Evolutionary conservation across 345 rosid species (phyloP), one percentile per base, ranked within the genome.

Genomic region (Noccaea caerulescens): DNA sequence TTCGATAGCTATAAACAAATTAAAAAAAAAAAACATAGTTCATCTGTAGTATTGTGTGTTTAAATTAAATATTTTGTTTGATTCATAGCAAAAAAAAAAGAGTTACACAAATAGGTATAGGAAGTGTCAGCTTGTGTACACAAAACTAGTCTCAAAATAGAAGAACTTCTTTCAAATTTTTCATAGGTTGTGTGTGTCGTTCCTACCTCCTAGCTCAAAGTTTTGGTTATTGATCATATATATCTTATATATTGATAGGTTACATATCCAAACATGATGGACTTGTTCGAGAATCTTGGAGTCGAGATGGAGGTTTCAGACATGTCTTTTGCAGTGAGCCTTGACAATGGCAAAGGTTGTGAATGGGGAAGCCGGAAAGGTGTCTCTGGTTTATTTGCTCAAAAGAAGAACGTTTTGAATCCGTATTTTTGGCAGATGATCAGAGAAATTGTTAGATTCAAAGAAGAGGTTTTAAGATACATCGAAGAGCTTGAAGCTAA

Each of bases 331-430:
- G 77, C 98, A 0, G 96, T 87, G 10, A 93, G 98, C 82, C 80
- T 88, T 63, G 91, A 93, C 8, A 64, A 80, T 38, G 95, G 97
- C 20, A 63, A 43, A 49, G 97, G 97, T 39, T 88, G 77, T 38
- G 98, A 93, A 80, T 93, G 98, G 97, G 98, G 98, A 53, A 90
- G 93, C 79, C 82, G 97, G 39, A 85, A 84, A 27, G 96, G 97
- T 27, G 42, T 87, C 6, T 87, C 84, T 0, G 70, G 93, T 62
- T 77, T 93, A 63, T 93, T 93, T 84, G 87, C 97, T 1, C 90
- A 90, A 69, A 90, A 87, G 81, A 79, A 38, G 56, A 93, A 93
- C 39, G 16, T 60, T 2, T 6, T 90, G 1, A 88, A 85, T 72
- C 94, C 89, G 0, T 80, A 85, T 67, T 90, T 93, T 8, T 93